A percentile compares a stretch with the other conserved stretches of the same genome.
Conservation (phyloP, 2,329 filamentous ascomycete genomes). For the Tricladium varicosporioides region DNA sequence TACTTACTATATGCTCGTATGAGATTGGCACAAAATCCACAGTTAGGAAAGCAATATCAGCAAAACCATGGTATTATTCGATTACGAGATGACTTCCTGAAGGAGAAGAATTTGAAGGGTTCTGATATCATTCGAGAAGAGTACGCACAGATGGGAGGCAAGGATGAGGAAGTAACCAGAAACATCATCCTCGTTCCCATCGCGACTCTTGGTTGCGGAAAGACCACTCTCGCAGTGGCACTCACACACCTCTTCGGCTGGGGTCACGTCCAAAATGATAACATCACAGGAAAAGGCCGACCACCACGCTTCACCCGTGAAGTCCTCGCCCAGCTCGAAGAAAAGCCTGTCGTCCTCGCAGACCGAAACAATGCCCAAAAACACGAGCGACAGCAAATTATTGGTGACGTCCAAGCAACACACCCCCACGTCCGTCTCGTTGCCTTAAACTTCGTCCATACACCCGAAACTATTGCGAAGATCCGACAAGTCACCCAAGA, state of each 20-base stretch:
- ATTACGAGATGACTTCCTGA: conserved; percentile 83
- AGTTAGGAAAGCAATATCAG: conserved; percentile 69
- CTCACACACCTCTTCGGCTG: conserved; percentile 81
- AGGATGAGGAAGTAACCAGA: conserved; percentile 53
- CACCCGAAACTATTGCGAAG: conserved; percentile 61
- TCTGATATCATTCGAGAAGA: conserved; percentile 83
- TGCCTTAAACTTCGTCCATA: conserved; percentile 85
- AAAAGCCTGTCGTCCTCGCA: conserved; percentile 74
- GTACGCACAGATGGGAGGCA: conserved; percentile 48
- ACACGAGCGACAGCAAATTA: conserved; percentile 84
- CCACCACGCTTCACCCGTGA: conserved; percentile 74
- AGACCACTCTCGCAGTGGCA: conserved; percentile 87
- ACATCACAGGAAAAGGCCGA: conserved; percentile 78
- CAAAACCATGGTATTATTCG: conserved; percentile 94
- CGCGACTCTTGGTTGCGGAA: conserved; percentile 93
- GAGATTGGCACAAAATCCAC: conserved; percentile 66
- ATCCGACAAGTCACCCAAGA: conserved; percentile 74
- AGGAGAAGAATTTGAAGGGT: conserved; percentile 79
- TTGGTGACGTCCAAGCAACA: conserved; percentile 69
- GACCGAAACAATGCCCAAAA: conserved; percentile 93
- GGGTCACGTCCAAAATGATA: conserved; percentile 96
- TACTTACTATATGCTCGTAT: conserved; percentile 81
- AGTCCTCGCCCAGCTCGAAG: conserved; percentile 62
- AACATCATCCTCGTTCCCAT: conserved; percentile 86
- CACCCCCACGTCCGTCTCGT: conserved; percentile 69